phyloP scores from a whole-genome alignment of 2,329 filamentous ascomycete genomes.

The Karstenula rhodostoma region DNA sequence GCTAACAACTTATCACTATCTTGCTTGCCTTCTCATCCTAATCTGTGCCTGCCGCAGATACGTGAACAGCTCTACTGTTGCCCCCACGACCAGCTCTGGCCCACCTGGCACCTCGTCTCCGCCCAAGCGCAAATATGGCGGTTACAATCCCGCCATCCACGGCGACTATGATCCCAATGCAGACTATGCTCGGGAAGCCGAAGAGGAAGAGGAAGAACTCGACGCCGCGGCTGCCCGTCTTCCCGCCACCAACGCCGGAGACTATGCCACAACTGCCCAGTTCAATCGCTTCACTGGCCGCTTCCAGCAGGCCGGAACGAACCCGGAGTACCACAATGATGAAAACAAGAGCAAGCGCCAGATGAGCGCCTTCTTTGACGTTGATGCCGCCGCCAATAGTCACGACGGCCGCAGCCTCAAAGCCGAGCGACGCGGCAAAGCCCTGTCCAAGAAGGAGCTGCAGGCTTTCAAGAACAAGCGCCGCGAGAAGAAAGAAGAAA shows the following conservation, averaged over 20 bases:
- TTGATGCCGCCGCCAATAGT: conserved; percentile 88
- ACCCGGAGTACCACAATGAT: conserved; percentile 80
- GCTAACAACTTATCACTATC: conserved; percentile 40
- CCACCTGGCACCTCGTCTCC: conserved; percentile 45
- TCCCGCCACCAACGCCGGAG: conserved; percentile 37
- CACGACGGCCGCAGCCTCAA: conserved; percentile 91
- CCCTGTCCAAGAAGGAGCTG: conserved; percentile 83
- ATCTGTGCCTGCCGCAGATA: conserved; percentile 39
- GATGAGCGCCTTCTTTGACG: conserved; percentile 95
- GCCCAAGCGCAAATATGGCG: conserved; percentile 63
- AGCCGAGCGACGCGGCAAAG: conserved; percentile 87
- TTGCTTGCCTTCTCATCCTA: conserved; percentile 38
- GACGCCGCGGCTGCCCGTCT: conserved; percentile 37
- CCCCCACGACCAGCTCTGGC: conserved; percentile 37
- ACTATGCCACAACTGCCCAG: conserved; percentile 73
- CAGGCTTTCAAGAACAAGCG: conserved; percentile 93
- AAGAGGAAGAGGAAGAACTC: conserved; percentile 52
- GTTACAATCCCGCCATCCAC: conserved; percentile 96
- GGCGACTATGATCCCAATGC: conserved; percentile 95
- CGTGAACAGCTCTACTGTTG: conserved; percentile 34
- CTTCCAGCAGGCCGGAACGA: conserved; percentile 74
- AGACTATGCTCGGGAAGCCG: conserved; percentile 74
- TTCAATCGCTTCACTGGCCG: conserved; percentile 93
- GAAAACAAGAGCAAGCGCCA: conserved; percentile 87
- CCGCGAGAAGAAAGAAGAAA: conserved; percentile 90